A percentile compares a stretch with the other conserved stretches of the same genome.
These are phyloP conservation scores for Fraxinus sp. DNA, from an alignment of 305 asterid species.

Conservation along the genomic window DNA sequence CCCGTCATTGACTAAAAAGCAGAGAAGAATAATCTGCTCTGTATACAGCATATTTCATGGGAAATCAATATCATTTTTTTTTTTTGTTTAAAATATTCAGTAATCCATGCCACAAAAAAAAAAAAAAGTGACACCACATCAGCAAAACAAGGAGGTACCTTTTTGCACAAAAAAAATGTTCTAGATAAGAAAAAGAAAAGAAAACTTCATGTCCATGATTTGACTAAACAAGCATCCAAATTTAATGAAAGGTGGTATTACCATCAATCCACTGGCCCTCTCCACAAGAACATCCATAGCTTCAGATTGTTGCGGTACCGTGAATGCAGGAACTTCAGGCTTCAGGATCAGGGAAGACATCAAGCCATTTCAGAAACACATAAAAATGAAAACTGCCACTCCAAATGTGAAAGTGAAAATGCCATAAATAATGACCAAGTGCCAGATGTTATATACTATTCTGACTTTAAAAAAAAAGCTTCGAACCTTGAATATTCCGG, in stretches of 20 bases:
- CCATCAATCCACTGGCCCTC: constrained; percentile 60
- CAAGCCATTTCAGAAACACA: constrained; percentile 50
- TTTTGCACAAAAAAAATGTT: background rate
- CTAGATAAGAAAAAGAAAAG: background rate
- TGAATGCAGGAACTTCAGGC: constrained; percentile 86
- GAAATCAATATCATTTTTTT: background rate
- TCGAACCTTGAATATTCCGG: constrained; percentile 83
- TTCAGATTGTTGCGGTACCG: constrained; percentile 74
- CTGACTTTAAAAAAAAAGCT: constrained; percentile 22
- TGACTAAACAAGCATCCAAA: constrained; percentile 3
- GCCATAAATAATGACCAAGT: constrained; percentile 23
- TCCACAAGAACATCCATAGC: constrained; percentile 77
- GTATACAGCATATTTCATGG: background rate
- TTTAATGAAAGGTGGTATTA: constrained; percentile 27
- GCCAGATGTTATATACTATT: constrained; percentile 7
- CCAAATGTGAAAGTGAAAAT: constrained; percentile 24
- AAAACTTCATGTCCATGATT: background rate
- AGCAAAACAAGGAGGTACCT: background rate
- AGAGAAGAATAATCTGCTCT: background rate
- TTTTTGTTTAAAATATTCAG: background rate
- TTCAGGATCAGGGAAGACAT: constrained; percentile 59
- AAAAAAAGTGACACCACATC: background rate
- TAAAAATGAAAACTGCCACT: constrained; percentile 40
- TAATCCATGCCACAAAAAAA: background rate
- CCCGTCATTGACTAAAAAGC: background rate